Evolutionary conservation across 2,329 filamentous ascomycete genomes (phyloP).

Genomic region (Ophiostoma piceae): DNA sequence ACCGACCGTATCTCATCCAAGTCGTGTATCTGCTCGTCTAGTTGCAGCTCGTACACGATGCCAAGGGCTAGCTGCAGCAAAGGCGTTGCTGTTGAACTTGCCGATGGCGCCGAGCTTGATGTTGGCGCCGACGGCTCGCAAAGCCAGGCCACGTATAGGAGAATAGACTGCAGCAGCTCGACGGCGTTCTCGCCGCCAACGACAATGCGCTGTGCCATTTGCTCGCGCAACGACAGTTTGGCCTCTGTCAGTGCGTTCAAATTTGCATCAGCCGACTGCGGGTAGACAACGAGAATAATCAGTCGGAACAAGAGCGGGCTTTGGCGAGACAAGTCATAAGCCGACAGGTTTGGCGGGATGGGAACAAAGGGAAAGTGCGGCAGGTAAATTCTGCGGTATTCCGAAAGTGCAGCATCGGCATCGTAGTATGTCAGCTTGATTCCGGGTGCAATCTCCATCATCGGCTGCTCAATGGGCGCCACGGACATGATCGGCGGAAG

Average conservation of each 20-base stretch:
- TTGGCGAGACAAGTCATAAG: slow-evolving; percentile 33
- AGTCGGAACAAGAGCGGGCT: slow-evolving; percentile 38
- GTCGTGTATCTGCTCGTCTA: slow-evolving; percentile 27
- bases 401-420: slow-evolving; percentile 33
- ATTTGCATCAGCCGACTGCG: slow-evolving; percentile 28
- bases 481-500: slow-evolving; percentile 7
- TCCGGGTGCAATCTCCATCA: slow-evolving; percentile 36
- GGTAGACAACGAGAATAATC: slow-evolving; percentile 35
- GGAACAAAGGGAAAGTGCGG: slow-evolving; percentile 40
- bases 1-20: slow-evolving; percentile 39
- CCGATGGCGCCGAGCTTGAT: neutral
- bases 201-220: slow-evolving; percentile 38
- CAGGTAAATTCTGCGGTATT: slow-evolving; percentile 35
- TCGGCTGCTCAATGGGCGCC: neutral
- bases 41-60: slow-evolving; percentile 37
- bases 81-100: slow-evolving; percentile 33
- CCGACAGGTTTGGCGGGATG: slow-evolving; percentile 29
- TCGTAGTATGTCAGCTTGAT: slow-evolving; percentile 35
- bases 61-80: slow-evolving; percentile 39
- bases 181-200: slow-evolving; percentile 36
- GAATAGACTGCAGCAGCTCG: slow-evolving; percentile 38
- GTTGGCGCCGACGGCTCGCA: slow-evolving; percentile 31
- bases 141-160: slow-evolving; percentile 37
- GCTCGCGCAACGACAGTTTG: slow-evolving; percentile 36
- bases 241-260: slow-evolving; percentile 34